A percentile compares a stretch with the other conserved stretches of the same genome.
Evolutionary conservation across 164 flowering plant genomes (phyloP).

Genomic region (Vitis cinerea): DNA sequence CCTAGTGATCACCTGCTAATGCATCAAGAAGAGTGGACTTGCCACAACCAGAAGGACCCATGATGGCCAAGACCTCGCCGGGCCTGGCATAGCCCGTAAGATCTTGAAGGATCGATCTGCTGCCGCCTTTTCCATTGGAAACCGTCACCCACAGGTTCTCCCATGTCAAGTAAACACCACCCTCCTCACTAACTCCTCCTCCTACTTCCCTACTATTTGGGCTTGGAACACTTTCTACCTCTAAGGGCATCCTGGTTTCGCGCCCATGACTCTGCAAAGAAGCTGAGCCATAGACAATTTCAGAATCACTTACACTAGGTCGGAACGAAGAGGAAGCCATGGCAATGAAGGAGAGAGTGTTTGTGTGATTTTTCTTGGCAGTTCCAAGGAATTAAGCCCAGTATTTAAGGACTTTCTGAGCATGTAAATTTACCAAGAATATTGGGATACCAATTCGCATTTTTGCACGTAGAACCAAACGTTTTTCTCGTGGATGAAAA

Average conservation of each 20-base stretch:
- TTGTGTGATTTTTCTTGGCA: neutral
- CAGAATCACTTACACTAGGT: neutral
- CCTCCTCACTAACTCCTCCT: neutral
- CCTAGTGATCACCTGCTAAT: constrained; percentile 34
- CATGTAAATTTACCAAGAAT: too few species aligned
- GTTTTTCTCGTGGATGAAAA: too few species aligned
- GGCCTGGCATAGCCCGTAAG: constrained; percentile 46
- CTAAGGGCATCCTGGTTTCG: neutral
- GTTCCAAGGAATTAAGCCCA: too few species aligned
- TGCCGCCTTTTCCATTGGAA: neutral
- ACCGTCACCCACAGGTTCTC: constrained; percentile 34
- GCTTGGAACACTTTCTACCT: neutral
- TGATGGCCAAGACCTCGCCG: constrained; percentile 46
- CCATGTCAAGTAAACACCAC: constrained; percentile 37
- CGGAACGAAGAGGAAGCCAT: neutral
- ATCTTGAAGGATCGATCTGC: constrained; percentile 29
- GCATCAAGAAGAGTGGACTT: constrained; percentile 21
- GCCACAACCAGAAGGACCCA: constrained; percentile 65
- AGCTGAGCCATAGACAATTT: neutral
- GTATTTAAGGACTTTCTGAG: too few species aligned
- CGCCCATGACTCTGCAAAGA: neutral
- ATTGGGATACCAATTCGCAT: too few species aligned
- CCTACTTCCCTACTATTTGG: neutral
- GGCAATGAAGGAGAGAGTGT: neutral
- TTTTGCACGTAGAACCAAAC: too few species aligned